Base-by-base conservation (phyloP, 768 basidiomycete species). In the Pleurotus ostreatus region DNA sequence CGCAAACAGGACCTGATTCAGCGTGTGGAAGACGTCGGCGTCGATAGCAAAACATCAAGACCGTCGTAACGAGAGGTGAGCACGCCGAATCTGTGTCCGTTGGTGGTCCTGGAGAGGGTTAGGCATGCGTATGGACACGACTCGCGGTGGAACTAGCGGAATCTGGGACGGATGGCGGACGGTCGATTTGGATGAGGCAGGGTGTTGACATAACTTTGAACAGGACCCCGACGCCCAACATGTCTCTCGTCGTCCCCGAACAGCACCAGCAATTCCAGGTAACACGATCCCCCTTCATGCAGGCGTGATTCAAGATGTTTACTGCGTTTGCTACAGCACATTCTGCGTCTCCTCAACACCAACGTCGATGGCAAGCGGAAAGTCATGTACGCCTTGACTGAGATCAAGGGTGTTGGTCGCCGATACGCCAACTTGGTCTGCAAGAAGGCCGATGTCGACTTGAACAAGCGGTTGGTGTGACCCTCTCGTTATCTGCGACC, bases 321-420 rank as follows among this genome's bases (percentile, higher is more conserved):
- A 34, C 30, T 34, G 30, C 11, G 30, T 34, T 9, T 11, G 11
- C 34, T 65, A 40, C 68, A 98, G 93, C 97, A 98, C 85, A 99
- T 99, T 74, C 78, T 99, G 59, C 97, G 97, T 89, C 86, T 99
- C 45, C 81, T 97, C 65, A 98, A 98, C 83, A 98, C 97, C 72
- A 98, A 98, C 80, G 97, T 99, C 63, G 96, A 98, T 75, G 97
- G 97, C 65, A 95, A 96, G 73, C 88, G 97, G 66, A 99, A 99
- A 81, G 89, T 99, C 74, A 98, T 94, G 91, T 98, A 94, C 74
- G 96, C 97, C 67, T 73, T 98, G 80, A 98, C 97, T 47, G 97
- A 99, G 81, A 99, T 99, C 83, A 98, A 98, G 83, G 97, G 97
- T 85, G 97, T 99, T 59, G 97, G 97, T 67, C 89, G 97, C 62